These are phyloP conservation scores for Argentina anserina DNA, from an alignment of 306 rosid genomes.

Conservation along the genomic window DNA sequence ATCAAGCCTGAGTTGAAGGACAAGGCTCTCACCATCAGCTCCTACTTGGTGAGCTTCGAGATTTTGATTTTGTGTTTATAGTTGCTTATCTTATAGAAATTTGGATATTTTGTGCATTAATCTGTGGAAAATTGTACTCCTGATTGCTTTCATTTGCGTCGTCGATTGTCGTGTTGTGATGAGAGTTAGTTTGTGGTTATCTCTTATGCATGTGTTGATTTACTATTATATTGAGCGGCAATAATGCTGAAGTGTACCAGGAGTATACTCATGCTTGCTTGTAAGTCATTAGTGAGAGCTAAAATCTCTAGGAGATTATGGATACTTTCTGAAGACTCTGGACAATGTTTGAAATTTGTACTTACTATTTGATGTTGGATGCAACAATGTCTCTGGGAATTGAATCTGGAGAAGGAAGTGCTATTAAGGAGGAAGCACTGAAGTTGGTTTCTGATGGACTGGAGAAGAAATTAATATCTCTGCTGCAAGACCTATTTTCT, in stretches of 20 bases:
- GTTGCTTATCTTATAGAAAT: background rate
- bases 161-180: background rate
- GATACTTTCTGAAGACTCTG: too few relatives aligned
- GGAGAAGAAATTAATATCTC: conserved; percentile 58
- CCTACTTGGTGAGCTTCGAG: conserved; percentile 51
- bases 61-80: background rate
- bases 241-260: conserved; percentile 90
- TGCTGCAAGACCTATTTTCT: conserved; percentile 56
- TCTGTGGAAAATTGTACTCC: background rate
- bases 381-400: conserved; percentile 62
- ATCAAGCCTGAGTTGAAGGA: conserved; percentile 63
- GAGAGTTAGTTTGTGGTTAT: background rate
- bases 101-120: background rate
- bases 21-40: conserved; percentile 65
- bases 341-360: conserved; percentile 9
- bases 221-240: conserved; percentile 87
- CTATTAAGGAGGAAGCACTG: conserved; percentile 56
- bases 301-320: background rate
- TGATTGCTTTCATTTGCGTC: background rate
- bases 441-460: conserved; percentile 70
- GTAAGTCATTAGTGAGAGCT: conserved; percentile 47
- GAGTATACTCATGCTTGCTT: conserved; percentile 68
- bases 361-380: conserved; percentile 32
- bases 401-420: conserved; percentile 40
- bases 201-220: conserved; percentile 50